Evolutionary conservation across 805 yeast genomes (phyloP), one percentile per base, ranked within the genome.

Genomic region (Clavispora carvajalis): DNA sequence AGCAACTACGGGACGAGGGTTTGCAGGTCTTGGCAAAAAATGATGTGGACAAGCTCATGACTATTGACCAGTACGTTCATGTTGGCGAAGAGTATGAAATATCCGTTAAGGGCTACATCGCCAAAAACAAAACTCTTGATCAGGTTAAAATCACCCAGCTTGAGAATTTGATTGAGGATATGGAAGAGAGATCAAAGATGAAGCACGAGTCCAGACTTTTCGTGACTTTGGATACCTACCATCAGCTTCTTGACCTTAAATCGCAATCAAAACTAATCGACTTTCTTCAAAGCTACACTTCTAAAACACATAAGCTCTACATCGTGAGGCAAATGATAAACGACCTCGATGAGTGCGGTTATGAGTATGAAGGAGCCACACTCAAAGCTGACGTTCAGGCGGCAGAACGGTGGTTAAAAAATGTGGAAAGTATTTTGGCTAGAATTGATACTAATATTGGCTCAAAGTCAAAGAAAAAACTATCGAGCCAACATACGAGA

Each of bases 31-130:
- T 69, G 25, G 56, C 64, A 1, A 33, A 30, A 5, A 54, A 67
- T 10, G 68, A 67, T 18, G 41, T 63, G 15, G 57, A 76, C 48
- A 60, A 22, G 62, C 42, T 62, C 22, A 31, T 45, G n/a, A 40
- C 43, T 5, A 48, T 63, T 3, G 58, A 57, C 29, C 16, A 39
- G 8, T 56, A 59, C 36, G 48, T 67, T 29, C 41, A 36, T 11
- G 43, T 48, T 6, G 67, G 72, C 29, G 48, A 56, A 13, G 34
- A 21, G 5, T 56, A 61, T 31, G 55, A 63, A 19, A 38, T 38
- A 2, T 37, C 51, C 12, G 47, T 56, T 21, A 22, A 35, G 19
- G 25, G 41, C 2, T 54, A 57, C 44, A 44, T 61, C 22, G 23
- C 37, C 1, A 40, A 46, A 17, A 51, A 46, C 38, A 48, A 47